Evolutionary conservation across 805 yeast species (phyloP).

Genomic region (Candida ascalaphidarum): DNA sequence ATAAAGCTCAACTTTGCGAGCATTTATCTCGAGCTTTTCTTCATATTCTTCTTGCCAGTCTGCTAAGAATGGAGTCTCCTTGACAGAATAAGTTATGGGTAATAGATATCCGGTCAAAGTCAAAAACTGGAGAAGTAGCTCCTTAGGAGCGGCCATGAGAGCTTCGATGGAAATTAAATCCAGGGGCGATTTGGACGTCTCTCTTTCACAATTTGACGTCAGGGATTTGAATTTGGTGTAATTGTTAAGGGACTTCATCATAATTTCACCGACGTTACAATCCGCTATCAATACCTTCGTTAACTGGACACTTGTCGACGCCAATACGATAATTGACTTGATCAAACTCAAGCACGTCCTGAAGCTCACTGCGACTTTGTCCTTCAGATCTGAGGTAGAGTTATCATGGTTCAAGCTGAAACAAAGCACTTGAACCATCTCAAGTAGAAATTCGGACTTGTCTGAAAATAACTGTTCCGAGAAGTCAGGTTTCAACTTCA

Average conservation of each 20-base stretch:
- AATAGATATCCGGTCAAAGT: slow-evolving; percentile 48
- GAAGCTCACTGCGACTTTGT: slow-evolving; percentile 19
- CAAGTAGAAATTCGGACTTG: slow-evolving; percentile 11
- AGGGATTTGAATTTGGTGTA: slow-evolving; percentile 29
- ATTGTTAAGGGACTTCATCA: slow-evolving; percentile 42
- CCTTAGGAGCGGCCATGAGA: slow-evolving; percentile 65
- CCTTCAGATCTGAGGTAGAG: too few species aligned
- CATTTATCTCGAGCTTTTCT: slow-evolving; percentile 19
- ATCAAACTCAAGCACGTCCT: slow-evolving; percentile 32
- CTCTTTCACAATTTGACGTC: slow-evolving; percentile 3
- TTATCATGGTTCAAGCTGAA: slow-evolving; percentile 18
- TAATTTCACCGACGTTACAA: slow-evolving; percentile 38
- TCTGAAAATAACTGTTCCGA: slow-evolving; percentile 35
- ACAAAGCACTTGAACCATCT: slow-evolving; percentile 13
- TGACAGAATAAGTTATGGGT: slow-evolving; percentile 36
- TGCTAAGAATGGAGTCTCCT: slow-evolving; percentile 21
- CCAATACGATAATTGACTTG: slow-evolving; percentile 36
- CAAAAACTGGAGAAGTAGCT: slow-evolving; percentile 46
- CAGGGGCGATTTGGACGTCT: slow-evolving; percentile 1
- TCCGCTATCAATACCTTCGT: slow-evolving; percentile 37
- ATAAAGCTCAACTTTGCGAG: slow-evolving; percentile 21
- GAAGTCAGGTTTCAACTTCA: slow-evolving; percentile 30
- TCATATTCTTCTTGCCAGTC: slow-evolving; percentile 11
- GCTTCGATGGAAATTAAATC: slow-evolving; percentile 49
- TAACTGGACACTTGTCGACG: slow-evolving; percentile 34